A percentile compares a stretch with the other conserved stretches of the same genome.
Conservation (phyloP, 1,284 basidiomycete species). For the Cryptococcus sp. region DNA sequence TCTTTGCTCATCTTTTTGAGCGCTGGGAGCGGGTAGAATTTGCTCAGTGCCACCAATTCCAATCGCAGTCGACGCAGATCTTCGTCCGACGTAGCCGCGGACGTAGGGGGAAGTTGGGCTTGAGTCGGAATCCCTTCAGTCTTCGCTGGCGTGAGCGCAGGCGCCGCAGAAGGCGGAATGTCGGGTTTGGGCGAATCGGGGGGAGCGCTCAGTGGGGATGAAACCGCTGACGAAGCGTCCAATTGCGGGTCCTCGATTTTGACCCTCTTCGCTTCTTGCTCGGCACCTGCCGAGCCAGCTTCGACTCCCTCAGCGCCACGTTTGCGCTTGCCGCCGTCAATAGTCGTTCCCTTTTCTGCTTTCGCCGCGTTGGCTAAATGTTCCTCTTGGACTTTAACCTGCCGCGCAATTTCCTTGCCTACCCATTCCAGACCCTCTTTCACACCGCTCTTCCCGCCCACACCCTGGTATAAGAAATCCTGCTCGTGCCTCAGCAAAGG, state of each 20-base stretch:
- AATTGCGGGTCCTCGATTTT: constrained; percentile 4
- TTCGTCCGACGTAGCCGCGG: constrained; percentile 11
- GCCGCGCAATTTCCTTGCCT: constrained; percentile 27
- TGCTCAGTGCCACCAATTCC: constrained; percentile 45
- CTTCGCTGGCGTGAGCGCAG: neutral
- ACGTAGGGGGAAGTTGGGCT: neutral
- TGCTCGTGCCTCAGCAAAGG: constrained; percentile 34
- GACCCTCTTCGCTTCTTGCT: constrained; percentile 6
- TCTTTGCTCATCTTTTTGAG: constrained; percentile 43
- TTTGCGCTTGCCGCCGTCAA: constrained; percentile 1
- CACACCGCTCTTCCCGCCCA: constrained; percentile 37
- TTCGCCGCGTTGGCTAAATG: constrained; percentile 2
- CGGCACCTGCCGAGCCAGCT: neutral
- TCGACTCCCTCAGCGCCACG: neutral
- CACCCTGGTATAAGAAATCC: constrained; percentile 41
- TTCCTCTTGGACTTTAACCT: constrained; percentile 6
- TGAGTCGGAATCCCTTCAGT: neutral
- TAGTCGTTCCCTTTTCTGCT: neutral
- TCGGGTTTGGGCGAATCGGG: constrained; percentile 10
- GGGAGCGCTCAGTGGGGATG: constrained; percentile 19
- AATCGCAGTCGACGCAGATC: constrained; percentile 36
- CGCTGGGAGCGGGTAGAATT: constrained; percentile 49
- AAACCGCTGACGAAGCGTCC: constrained; percentile 11
- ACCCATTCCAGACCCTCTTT: constrained; percentile 35
- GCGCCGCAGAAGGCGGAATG: neutral